Evolutionary conservation across 2,329 filamentous ascomycete species (phyloP).

Genomic region (Scolecobasidium constrictum): DNA sequence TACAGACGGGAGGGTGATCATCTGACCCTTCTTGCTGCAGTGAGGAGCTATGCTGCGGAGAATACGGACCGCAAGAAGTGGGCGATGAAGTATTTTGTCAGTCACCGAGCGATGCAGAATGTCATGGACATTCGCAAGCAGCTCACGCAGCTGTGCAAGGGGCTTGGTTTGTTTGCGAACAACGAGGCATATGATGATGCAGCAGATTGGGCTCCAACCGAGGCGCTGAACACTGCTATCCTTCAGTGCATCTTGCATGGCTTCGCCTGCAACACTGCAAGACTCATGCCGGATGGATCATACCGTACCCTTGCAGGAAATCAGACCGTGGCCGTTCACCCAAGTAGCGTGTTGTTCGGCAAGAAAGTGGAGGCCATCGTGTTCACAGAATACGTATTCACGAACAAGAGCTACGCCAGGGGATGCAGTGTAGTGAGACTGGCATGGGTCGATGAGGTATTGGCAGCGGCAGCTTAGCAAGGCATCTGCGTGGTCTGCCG

Average conservation of each 20-base stretch:
- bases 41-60: conserved; percentile 49
- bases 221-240: conserved; percentile 38
- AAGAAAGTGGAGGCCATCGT: conserved; percentile 52
- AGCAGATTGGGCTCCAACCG: conserved; percentile 16
- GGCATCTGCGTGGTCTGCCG: too few species aligned
- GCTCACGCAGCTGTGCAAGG: conserved; percentile 43
- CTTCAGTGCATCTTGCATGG: conserved; percentile 48
- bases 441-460: conserved; percentile 48
- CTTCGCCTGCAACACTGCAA: conserved; percentile 49
- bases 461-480: too few species aligned
- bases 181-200: conserved; percentile 25
- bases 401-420: conserved; percentile 51
- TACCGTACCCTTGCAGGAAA: conserved; percentile 52
- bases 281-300: conserved; percentile 47
- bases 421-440: conserved; percentile 52
- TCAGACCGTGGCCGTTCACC: conserved; percentile 52
- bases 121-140: conserved; percentile 57
- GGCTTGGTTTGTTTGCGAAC: conserved; percentile 26
- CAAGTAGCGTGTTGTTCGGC: conserved; percentile 48
- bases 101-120: conserved; percentile 53
- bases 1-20: conserved; percentile 53
- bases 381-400: conserved; percentile 57
- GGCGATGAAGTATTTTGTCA: conserved; percentile 48
- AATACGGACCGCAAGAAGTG: conserved; percentile 47
- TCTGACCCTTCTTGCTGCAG: conserved; percentile 49